Conservation (phyloP, 2,329 filamentous ascomycete genomes). For the Cadophora luteo-olivacea region DNA sequence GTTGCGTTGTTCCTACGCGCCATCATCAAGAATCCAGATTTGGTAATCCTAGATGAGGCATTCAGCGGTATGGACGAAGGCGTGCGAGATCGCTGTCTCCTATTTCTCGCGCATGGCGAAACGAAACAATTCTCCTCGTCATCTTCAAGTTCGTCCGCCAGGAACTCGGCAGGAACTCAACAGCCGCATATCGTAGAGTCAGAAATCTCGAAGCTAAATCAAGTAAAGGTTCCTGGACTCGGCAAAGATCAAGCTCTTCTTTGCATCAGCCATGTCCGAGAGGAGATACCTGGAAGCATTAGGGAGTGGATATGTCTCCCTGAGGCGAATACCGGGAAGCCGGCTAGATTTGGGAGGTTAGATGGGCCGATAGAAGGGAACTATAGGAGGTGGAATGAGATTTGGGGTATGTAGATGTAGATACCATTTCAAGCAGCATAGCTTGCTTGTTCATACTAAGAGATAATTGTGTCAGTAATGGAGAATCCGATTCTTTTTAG, state of each 20-base stretch:
- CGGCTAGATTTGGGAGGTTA: conserved; percentile 69
- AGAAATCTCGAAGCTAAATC: conserved; percentile 51
- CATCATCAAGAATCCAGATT: conserved; percentile 78
- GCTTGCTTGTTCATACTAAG: neutral
- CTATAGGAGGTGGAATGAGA: conserved; percentile 65
- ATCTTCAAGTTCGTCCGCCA: conserved; percentile 19
- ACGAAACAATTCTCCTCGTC: conserved; percentile 48
- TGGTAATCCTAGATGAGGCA: conserved; percentile 86
- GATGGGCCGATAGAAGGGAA: conserved; percentile 65
- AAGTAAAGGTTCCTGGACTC: conserved; percentile 66
- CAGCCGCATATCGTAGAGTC: conserved; percentile 51
- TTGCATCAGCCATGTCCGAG: conserved; percentile 89
- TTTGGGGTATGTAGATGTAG: conserved; percentile 59
- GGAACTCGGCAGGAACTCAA: neutral
- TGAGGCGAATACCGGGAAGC: conserved; percentile 67
- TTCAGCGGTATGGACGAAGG: conserved; percentile 85
- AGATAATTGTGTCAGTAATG: too few species aligned
- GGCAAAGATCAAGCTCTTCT: conserved; percentile 78
- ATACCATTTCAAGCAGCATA: neutral
- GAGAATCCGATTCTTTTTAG: too few species aligned
- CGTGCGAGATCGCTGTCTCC: conserved; percentile 84
- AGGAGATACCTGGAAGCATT: conserved; percentile 86
- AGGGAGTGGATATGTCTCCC: conserved; percentile 88
- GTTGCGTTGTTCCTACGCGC: conserved; percentile 85
- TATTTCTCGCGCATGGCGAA: conserved; percentile 76